Percentiles rank a stretch among this genome's conserved stretches.
phyloP scores from a whole-genome alignment of 2,329 filamentous ascomycete species.

The Exophiala xenobiotica region DNA sequence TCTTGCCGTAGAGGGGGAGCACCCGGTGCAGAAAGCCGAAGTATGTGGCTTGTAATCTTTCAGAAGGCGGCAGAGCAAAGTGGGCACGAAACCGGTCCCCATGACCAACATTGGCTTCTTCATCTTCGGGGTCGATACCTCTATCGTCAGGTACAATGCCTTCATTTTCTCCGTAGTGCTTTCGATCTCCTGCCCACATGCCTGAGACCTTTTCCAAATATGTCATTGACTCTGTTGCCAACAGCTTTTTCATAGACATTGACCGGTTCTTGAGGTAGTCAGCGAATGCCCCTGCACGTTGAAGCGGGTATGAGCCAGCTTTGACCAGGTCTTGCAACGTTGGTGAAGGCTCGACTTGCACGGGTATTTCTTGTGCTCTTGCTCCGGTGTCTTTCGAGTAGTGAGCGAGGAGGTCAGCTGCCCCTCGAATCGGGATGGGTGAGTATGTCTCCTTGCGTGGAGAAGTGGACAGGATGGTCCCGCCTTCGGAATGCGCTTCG shows the following conservation, averaged over 20 bases:
- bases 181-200: constrained; percentile 90
- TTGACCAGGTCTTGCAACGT: constrained; percentile 59
- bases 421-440: constrained; percentile 17
- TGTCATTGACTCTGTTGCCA: constrained; percentile 90
- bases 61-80: constrained; percentile 81
- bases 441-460: constrained; percentile 18
- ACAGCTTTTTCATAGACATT: constrained; percentile 74
- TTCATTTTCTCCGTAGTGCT: constrained; percentile 79
- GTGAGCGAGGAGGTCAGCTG: neutral
- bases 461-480: constrained; percentile 22
- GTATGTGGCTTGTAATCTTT: constrained; percentile 83
- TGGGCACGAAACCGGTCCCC: constrained; percentile 77
- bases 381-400: constrained; percentile 7
- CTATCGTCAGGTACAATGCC: constrained; percentile 65
- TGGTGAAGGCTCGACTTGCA: constrained; percentile 38
- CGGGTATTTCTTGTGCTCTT: constrained; percentile 2
- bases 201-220: constrained; percentile 96
- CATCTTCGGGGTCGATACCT: constrained; percentile 55
- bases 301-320: constrained; percentile 72
- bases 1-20: constrained; percentile 89
- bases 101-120: constrained; percentile 53
- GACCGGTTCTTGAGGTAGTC: constrained; percentile 78
- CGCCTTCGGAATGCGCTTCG: constrained; percentile 42
- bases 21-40: constrained; percentile 91
- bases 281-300: constrained; percentile 78